Evolutionary conservation across 805 yeast genomes (phyloP).

Genomic region (Metschnikowia amazonensis): DNA sequence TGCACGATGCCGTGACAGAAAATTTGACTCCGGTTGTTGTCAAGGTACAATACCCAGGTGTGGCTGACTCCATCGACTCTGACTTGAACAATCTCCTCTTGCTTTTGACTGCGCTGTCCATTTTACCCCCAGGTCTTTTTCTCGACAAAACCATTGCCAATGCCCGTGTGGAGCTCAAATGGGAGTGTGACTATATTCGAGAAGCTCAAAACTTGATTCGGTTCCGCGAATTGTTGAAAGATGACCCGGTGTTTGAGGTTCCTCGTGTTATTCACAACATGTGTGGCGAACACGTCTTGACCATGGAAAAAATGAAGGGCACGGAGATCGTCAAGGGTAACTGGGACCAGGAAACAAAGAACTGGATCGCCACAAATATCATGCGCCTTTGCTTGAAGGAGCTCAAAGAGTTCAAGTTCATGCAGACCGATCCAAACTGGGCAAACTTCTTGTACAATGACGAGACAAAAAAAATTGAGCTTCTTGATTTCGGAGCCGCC

Average conservation of each 20-base stretch:
- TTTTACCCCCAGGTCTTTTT: constrained; percentile 88
- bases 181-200: constrained; percentile 96
- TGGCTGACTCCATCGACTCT: constrained; percentile 86
- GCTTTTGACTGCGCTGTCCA: constrained; percentile 78
- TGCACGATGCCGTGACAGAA: constrained; percentile 73
- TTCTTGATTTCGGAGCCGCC: constrained; percentile 94
- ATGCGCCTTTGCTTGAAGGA: constrained; percentile 86
- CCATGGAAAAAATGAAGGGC: constrained; percentile 89
- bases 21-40: constrained; percentile 79
- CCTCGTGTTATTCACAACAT: constrained; percentile 76
- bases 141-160: constrained; percentile 88
- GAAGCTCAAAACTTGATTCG: constrained; percentile 76
- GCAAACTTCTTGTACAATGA: constrained; percentile 88
- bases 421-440: constrained; percentile 99
- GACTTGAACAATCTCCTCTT: constrained; percentile 83
- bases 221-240: constrained; percentile 53
- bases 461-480: constrained; percentile 67
- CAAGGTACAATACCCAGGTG: constrained; percentile 97
- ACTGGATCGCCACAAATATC: constrained; percentile 80
- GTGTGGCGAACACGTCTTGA: constrained; percentile 78
- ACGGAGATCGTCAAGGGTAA: constrained; percentile 73
- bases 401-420: constrained; percentile 77
- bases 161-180: constrained; percentile 87
- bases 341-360: constrained; percentile 66
- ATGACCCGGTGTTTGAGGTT: constrained; percentile 63